Evolutionary conservation across 2,329 filamentous ascomycete species (phyloP), one percentile per base, ranked within the genome.

Genomic region (Sclerotinia nivalis): DNA sequence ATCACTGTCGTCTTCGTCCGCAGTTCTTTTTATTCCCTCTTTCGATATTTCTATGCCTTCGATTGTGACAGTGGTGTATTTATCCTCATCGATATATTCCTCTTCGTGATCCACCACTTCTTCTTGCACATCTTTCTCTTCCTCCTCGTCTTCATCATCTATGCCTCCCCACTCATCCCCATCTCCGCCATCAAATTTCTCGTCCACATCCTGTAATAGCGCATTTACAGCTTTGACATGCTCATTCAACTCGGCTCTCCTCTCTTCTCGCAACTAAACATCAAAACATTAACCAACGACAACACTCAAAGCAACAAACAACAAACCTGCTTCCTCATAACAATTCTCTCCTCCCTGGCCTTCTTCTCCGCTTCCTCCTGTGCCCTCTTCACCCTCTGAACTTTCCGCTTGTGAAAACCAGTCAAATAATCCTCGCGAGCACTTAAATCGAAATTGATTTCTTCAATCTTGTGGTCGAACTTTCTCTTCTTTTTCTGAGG

Each of bases 61-160:
- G 1, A 99, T 89, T 0, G 93, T 97, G 37, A 99, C 96, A 0
- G 93, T 97, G 0, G 96, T 98, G 79, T 93, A 97, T 78, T 91
- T 92, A 80, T 97, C 95, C 79, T 98, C 96, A 80, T 99, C 96
- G 74, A 97, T 88, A 81, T 97, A 99, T 80, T 98, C 93, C 74
- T 95, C 93, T 79, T 97, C 92, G 75, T 93, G 89, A 78, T 96
- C 89, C 58, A 82, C 81, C 31, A 88, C 84, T 52, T 85, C 79
- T 56, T 73, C 76, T 47, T 77, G 72, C 31, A 76, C 89, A 28
- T 84, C 82, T 66, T 93, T 84, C 0, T 91, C 92, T 66, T 89
- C 76, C 0, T 91, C 92, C 65, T 89, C 76, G 4, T 72, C 75
- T 37, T 80, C 82, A 4, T 79, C 78, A 9, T 77, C 82, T 4